Evolutionary conservation across 352 stramenopile species (phyloP), one percentile per base, ranked within the genome.

Genomic region (Phytophthora chlamydospora): DNA sequence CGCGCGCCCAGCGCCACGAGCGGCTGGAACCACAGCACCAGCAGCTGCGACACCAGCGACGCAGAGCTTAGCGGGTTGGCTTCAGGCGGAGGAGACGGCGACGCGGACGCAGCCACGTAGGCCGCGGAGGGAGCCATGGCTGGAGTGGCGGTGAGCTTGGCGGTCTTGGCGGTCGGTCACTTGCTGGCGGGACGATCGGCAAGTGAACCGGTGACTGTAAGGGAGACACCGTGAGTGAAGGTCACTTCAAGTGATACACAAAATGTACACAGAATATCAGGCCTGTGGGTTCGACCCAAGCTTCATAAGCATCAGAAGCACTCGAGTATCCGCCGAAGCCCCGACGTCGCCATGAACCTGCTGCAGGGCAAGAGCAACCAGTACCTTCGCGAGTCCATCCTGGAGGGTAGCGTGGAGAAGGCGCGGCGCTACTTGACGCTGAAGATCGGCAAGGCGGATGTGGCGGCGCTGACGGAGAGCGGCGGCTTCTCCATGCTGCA

Each of bases 291-390:
- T 27, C 24, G 24, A 27, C 24, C 24, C 3, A 3, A 1, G 21
- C 24, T 27, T 27, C 27, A 31, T 31, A 31, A 31, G 35, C 34
- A 40, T 27, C 27, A 31, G 7, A 31, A 31, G 35, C 34, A 40
- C 14, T 40, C 0, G 34, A 12, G 11, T 12, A 40, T 40, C n/a
- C 35, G 12, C 34, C 7, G 11, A 12, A n/a, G 11, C 11, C 34
- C 14, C 14, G 4, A 44, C 16, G 17, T 9, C 8, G 41, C 41
- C 17, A 92, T 94, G 85, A 94, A 94, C 58, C 62, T 94, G 49
- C 75, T 94, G 63, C 83, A 94, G 62, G 80, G 80, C 52, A 94
- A 92, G 77, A 94, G 83, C 67, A 94, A 94, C 61, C 83, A 92
- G 68, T 92, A 89, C 66, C 68, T 94, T 47, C 83, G 83, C 34